phyloP scores from a whole-genome alignment of 1,139 yeast species.

The Scheffersomyces stambukii region DNA sequence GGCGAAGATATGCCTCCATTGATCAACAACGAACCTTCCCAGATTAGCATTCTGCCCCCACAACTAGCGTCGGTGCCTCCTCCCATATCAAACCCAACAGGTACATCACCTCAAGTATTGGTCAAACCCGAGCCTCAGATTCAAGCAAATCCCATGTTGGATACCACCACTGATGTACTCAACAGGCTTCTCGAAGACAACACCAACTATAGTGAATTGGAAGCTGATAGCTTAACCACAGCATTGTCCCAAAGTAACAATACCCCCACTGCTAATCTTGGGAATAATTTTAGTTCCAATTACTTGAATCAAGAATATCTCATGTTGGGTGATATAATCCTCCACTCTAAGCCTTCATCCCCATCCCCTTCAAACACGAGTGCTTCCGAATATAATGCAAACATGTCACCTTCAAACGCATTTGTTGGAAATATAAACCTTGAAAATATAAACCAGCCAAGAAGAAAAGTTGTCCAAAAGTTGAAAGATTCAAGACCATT shows the following conservation, averaged over 20 bases:
- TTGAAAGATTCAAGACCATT: constrained; percentile 38
- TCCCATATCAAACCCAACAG: constrained; percentile 3
- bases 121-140: constrained; percentile 5
- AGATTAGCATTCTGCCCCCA: no score
- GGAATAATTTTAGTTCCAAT: constrained; percentile 21
- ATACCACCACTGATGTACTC: constrained; percentile 39
- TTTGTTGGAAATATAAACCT: constrained; percentile 7
- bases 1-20: not conserved
- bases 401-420: constrained; percentile 14
- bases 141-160: constrained; percentile 19
- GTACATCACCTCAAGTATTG: constrained; percentile 2
- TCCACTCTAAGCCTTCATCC: constrained; percentile 50
- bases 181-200: constrained; percentile 19
- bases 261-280: constrained; percentile 1
- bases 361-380: constrained; percentile 39
- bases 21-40: no score
- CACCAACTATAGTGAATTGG: no score
- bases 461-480: constrained; percentile 13
- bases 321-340: constrained; percentile 52
- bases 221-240: constrained; percentile 5
- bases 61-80: constrained; percentile 1
- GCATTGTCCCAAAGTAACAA: constrained; percentile 1
- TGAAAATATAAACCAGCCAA: constrained; percentile 10
- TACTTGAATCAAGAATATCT: constrained; percentile 53
- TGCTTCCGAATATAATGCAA: constrained; percentile 19